These are phyloP conservation scores for Herpotrichia juniperi DNA, from an alignment of 2,329 filamentous ascomycete species.

Conservation along the genomic window DNA sequence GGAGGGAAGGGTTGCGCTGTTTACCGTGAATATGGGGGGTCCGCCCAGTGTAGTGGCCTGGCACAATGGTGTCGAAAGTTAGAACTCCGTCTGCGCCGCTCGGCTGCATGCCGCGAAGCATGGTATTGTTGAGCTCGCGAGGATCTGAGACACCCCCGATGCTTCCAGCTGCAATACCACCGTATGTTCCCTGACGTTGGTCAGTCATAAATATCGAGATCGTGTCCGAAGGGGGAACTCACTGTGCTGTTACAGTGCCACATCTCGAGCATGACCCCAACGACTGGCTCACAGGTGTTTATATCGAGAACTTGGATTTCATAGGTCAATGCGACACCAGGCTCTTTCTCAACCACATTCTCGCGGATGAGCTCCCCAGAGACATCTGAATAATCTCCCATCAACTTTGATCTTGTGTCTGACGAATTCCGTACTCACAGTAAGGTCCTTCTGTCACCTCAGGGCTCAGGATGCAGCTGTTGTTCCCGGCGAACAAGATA, in stretches of 20 bases:
- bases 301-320: conserved; percentile 60
- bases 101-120: conserved; percentile 55
- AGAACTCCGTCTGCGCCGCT: conserved; percentile 54
- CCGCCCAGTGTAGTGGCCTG: conserved; percentile 43
- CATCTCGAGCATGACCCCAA: conserved; percentile 55
- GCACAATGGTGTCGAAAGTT: conserved; percentile 54
- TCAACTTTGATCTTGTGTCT: background rate
- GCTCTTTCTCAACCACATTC: conserved; percentile 53
- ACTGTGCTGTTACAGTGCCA: conserved; percentile 45
- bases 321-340: conserved; percentile 53
- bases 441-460: conserved; percentile 30
- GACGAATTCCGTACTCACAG: conserved; percentile 14
- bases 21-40: conserved; percentile 28
- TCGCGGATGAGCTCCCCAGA: conserved; percentile 55
- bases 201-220: conserved; percentile 2
- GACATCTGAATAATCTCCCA: conserved; percentile 32
- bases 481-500: conserved; percentile 28
- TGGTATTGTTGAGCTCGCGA: conserved; percentile 33
- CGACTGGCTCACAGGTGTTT: conserved; percentile 56
- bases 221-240: background rate
- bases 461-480: conserved; percentile 27
- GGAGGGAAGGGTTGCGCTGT: background rate
- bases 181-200: conserved; percentile 14
- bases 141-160: conserved; percentile 3
- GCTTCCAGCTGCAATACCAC: conserved; percentile 10